A percentile compares a stretch with the other conserved stretches of the same genome.
phyloP scores from a whole-genome alignment of 768 basidiomycete species.

The Dioszegia aurantiaca region DNA sequence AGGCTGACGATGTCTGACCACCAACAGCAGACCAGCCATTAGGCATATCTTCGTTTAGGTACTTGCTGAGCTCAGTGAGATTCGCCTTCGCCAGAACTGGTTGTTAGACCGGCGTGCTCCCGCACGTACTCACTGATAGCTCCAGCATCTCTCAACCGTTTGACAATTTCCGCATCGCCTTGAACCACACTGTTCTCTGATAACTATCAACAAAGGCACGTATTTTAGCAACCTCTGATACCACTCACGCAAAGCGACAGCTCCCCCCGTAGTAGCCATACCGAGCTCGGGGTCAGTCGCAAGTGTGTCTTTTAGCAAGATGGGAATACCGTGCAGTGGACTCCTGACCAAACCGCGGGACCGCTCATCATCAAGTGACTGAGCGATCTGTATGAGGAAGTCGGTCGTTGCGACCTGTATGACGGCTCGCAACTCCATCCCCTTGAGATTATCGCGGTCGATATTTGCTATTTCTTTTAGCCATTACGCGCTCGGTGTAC shows the following conservation, averaged over 20 bases:
- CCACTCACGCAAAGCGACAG: conserved; percentile 15
- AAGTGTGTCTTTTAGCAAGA: conserved; percentile 46
- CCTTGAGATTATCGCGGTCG: conserved; percentile 34
- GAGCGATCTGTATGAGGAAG: conserved; percentile 30
- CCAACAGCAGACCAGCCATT: conserved; percentile 43
- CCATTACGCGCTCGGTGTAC: too few species aligned
- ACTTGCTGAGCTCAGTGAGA: conserved; percentile 34
- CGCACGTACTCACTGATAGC: conserved; percentile 14
- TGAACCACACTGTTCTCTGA: conserved; percentile 5
- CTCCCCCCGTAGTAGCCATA: conserved; percentile 45
- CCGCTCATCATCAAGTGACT: conserved; percentile 31
- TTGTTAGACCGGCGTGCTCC: neutral
- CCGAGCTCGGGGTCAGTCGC: conserved; percentile 37
- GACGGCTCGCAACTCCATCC: conserved; percentile 39
- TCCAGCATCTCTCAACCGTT: neutral
- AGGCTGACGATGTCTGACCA: conserved; percentile 38
- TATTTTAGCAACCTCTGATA: too few species aligned
- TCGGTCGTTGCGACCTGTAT: conserved; percentile 39
- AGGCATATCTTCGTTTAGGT: conserved; percentile 23
- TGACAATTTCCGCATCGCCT: conserved; percentile 2
- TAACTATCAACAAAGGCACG: too few species aligned
- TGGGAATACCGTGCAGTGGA: conserved; percentile 43
- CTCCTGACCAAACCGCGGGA: conserved; percentile 11
- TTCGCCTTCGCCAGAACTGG: conserved; percentile 41
- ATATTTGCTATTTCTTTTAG: conserved; percentile 25